A percentile compares a stretch with the other conserved stretches of the same genome.
phyloP scores from a whole-genome alignment of 2,329 filamentous ascomycete species.

The Arthrinium puccinioides region DNA sequence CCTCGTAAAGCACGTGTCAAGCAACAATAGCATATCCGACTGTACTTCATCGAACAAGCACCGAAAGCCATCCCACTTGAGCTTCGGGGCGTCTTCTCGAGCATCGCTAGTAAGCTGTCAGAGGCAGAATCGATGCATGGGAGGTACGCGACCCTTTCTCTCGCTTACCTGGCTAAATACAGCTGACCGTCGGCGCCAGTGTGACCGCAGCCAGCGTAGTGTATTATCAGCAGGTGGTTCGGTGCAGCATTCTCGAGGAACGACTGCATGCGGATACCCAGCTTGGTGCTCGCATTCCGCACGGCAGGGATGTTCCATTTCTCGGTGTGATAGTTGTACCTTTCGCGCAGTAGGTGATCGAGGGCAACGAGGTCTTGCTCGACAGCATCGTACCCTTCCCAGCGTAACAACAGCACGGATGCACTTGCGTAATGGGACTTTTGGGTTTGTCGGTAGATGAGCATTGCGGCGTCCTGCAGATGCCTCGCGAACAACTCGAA shows the following conservation, averaged over 20 bases:
- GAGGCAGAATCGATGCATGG: constrained; percentile 16
- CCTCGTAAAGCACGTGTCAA: constrained; percentile 54
- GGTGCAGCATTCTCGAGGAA: constrained; percentile 51
- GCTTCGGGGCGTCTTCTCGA: constrained; percentile 49
- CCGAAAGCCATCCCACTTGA: constrained; percentile 58
- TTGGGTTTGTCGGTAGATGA: constrained; percentile 57
- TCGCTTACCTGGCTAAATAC: constrained; percentile 59
- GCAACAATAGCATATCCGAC: constrained; percentile 54
- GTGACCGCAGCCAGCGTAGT: constrained; percentile 57
- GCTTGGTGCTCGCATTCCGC: constrained; percentile 52
- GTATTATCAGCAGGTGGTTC: constrained; percentile 56
- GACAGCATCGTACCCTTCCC: constrained; percentile 52
- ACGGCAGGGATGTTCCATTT: constrained; percentile 54
- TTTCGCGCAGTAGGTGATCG: constrained; percentile 50
- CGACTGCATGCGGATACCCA: constrained; percentile 51
- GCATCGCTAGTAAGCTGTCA: constrained; percentile 42
- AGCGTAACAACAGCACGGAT: constrained; percentile 53
- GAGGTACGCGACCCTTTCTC: constrained; percentile 1
- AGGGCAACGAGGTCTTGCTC: constrained; percentile 47
- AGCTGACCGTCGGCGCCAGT: constrained; percentile 52
- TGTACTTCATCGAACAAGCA: constrained; percentile 56
- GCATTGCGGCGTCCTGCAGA: constrained; percentile 61
- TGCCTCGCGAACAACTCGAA: constrained; percentile 62
- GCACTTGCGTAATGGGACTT: constrained; percentile 49
- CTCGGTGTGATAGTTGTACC: constrained; percentile 54